Percentiles rank a stretch among this genome's conserved stretches.
These are phyloP conservation scores for Leccinum discolor DNA, from an alignment of 1,284 basidiomycete species.

Conservation along the genomic window DNA sequence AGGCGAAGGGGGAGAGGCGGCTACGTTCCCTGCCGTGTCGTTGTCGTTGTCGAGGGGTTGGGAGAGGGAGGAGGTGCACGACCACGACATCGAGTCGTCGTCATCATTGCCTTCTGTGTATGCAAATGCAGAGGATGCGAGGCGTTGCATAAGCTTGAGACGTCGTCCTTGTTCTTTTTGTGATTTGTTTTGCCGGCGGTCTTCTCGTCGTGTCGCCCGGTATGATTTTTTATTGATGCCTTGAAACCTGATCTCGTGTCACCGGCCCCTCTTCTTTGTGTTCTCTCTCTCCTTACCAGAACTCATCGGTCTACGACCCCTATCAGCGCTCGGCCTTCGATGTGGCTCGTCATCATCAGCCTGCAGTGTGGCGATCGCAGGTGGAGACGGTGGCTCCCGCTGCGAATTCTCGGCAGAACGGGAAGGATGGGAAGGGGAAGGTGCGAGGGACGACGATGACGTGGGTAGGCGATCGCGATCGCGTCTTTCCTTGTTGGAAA, in stretches of 20 bases:
- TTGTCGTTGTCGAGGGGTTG: no score
- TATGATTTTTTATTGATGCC: background rate
- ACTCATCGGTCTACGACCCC: slow-evolving; percentile 26
- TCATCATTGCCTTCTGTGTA: no score
- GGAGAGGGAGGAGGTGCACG: no score
- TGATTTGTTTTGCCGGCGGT: background rate
- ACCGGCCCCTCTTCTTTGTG: background rate
- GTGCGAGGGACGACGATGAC: slow-evolving; percentile 22
- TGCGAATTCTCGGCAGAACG: slow-evolving; percentile 17
- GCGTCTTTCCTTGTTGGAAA: slow-evolving; percentile 28
- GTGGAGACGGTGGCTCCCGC: slow-evolving; percentile 30
- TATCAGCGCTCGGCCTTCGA: slow-evolving; percentile 19
- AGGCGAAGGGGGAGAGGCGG: no score
- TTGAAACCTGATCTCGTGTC: background rate
- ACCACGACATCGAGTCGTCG: no score
- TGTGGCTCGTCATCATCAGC: slow-evolving; percentile 28
- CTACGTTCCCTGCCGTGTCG: no score
- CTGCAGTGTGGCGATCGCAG: slow-evolving; percentile 31
- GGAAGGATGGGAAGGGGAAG: slow-evolving; percentile 14
- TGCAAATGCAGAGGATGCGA: no score
- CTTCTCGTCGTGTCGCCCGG: background rate
- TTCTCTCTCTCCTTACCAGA: slow-evolving; percentile 21
- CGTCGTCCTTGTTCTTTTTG: background rate
- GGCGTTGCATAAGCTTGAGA: no score
- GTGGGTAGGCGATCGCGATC: slow-evolving; percentile 28